phyloP scores from a whole-genome alignment of 2,329 filamentous ascomycete genomes.

The Trichoderma sp. region DNA sequence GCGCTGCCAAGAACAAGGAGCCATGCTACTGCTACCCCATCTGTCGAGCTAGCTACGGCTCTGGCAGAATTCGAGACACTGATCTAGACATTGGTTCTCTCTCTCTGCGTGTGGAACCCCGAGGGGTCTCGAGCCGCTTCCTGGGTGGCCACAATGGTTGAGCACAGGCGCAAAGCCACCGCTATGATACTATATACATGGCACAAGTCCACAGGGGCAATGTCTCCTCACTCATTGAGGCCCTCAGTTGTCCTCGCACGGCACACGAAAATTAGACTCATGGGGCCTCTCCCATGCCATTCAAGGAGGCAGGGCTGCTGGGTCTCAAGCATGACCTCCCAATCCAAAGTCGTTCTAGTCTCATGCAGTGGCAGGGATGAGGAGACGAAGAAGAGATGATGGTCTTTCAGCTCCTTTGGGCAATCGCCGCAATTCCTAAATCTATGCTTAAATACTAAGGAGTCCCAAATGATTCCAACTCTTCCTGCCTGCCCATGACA shows the following conservation, averaged over 20 bases:
- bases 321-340: neutral
- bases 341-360: slow-evolving; percentile 8
- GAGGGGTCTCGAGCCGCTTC: neutral
- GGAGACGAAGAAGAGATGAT: neutral
- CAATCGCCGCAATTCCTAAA: slow-evolving; percentile 7
- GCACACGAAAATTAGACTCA: neutral
- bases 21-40: neutral
- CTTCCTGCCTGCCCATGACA: neutral
- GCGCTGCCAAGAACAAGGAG: neutral
- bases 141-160: neutral
- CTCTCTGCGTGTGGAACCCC: neutral
- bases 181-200: neutral
- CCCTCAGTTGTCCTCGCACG: neutral
- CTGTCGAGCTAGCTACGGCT: neutral
- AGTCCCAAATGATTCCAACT: neutral
- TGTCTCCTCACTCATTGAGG: neutral
- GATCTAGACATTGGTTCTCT: neutral
- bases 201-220: neutral
- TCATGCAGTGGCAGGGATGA: slow-evolving; percentile 12
- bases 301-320: neutral
- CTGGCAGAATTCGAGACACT: neutral
- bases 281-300: neutral
- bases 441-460: slow-evolving; percentile 16
- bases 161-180: neutral
- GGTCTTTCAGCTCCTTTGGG: slow-evolving; percentile 12